These are phyloP conservation scores for Uncinocarpus reesii DNA, from an alignment of 2,329 filamentous ascomycete genomes.

Conservation along the genomic window DNA sequence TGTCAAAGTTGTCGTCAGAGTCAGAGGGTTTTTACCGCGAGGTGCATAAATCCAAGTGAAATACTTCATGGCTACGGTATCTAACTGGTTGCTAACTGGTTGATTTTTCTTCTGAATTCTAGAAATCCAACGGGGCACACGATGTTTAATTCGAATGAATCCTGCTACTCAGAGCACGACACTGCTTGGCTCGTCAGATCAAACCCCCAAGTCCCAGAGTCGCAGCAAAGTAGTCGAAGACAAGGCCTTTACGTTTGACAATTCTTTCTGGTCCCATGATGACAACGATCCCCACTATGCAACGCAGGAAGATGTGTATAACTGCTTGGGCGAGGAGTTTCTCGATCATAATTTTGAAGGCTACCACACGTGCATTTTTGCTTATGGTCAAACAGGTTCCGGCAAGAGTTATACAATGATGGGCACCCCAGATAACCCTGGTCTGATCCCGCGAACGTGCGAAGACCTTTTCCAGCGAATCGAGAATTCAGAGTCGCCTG, in stretches of 20 bases:
- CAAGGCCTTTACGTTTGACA: slow-evolving; percentile 91
- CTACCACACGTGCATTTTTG: slow-evolving; percentile 98
- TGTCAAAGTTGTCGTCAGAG: slow-evolving; percentile 71
- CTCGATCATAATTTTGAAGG: slow-evolving; percentile 98
- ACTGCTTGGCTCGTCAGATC: slow-evolving; percentile 52
- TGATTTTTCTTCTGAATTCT: slow-evolving; percentile 16
- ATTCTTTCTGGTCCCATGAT: slow-evolving; percentile 95
- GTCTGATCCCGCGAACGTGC: slow-evolving; percentile 88
- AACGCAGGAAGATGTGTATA: slow-evolving; percentile 85
- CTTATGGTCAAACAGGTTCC: slow-evolving; percentile 93
- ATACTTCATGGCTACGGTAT: no score
- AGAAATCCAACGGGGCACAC: slow-evolving; percentile 72
- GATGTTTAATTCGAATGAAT: slow-evolving; percentile 88
- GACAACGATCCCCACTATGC: slow-evolving; percentile 73
- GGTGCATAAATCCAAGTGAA: slow-evolving; percentile 40
- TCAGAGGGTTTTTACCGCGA: slow-evolving; percentile 67
- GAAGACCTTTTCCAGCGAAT: slow-evolving; percentile 94
- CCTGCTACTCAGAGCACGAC: slow-evolving; percentile 76
- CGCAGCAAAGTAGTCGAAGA: slow-evolving; percentile 67
- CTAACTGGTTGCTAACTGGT: slow-evolving; percentile 18
- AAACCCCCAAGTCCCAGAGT: slow-evolving; percentile 44
- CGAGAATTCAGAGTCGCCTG: slow-evolving; percentile 70
- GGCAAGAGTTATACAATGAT: slow-evolving; percentile 99
- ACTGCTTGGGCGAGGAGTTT: slow-evolving; percentile 88
- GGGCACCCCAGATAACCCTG: slow-evolving; percentile 74